Evolutionary conservation across 1,284 basidiomycete genomes (phyloP).

Genomic region (Abortiporus biennis): DNA sequence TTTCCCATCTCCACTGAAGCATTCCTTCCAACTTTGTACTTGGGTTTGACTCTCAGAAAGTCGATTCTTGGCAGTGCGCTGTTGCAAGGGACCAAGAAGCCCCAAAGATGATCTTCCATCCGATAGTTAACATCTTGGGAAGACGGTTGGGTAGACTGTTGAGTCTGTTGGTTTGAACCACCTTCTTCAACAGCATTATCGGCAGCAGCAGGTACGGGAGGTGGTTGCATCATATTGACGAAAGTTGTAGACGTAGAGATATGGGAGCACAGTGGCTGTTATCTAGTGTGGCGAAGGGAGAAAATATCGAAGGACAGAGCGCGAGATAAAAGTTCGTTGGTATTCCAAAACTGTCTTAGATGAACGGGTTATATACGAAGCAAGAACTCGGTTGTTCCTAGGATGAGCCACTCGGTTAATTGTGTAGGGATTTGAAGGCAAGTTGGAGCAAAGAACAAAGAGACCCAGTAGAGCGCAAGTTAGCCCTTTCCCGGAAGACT

Average conservation of each 20-base stretch:
- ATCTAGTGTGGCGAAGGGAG: too few species aligned
- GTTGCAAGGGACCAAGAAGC: conserved; percentile 59
- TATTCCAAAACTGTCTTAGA: too few species aligned
- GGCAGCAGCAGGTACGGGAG: conserved; percentile 5
- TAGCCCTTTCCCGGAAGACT: too few species aligned
- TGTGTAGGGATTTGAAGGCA: too few species aligned
- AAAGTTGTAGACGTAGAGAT: not conserved
- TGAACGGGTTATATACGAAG: too few species aligned
- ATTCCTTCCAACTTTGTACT: conserved; percentile 51
- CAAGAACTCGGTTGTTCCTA: too few species aligned
- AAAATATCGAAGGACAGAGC: too few species aligned
- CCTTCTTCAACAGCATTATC: conserved; percentile 4
- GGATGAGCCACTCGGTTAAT: too few species aligned
- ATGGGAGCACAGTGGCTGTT: not conserved
- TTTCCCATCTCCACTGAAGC: conserved; percentile 28
- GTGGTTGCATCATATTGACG: conserved; percentile 7
- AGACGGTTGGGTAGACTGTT: conserved; percentile 40
- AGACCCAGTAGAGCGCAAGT: too few species aligned
- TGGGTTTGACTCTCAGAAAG: conserved; percentile 44
- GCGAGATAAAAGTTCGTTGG: too few species aligned
- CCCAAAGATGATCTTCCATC: conserved; percentile 54
- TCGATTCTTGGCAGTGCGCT: conserved; percentile 45
- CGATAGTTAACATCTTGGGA: conserved; percentile 19
- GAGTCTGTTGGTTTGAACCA: conserved; percentile 2
- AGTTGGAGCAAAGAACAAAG: too few species aligned